Conservation (phyloP, 768 basidiomycete species). For the Daedaleopsis nitida region DNA sequence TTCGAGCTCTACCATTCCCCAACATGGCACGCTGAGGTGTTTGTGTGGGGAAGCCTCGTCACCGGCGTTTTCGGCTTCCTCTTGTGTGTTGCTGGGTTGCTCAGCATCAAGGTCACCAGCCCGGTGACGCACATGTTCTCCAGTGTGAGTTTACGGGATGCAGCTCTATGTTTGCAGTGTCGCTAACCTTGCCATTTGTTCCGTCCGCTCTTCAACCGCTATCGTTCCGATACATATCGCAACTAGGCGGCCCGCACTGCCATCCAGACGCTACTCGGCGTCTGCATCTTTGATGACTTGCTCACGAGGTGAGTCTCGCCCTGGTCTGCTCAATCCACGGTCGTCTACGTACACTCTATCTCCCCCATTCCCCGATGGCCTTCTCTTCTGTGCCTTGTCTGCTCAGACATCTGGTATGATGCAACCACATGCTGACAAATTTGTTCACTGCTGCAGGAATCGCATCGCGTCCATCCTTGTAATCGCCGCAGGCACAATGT, state of each 20-base stretch:
- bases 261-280: constrained; percentile 79
- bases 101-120: constrained; percentile 82
- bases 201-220: background rate
- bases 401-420: background rate
- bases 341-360: constrained; percentile 5
- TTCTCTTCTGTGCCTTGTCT: constrained; percentile 1
- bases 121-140: constrained; percentile 88
- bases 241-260: constrained; percentile 77
- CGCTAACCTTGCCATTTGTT: constrained; percentile 1
- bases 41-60: constrained; percentile 64
- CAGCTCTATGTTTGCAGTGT: background rate
- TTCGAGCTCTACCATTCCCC: constrained; percentile 38
- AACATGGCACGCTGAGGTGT: constrained; percentile 54
- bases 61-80: constrained; percentile 83
- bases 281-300: constrained; percentile 74
- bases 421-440: background rate
- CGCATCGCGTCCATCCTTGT: constrained; percentile 64
- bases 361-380: background rate
- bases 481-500: constrained; percentile 72
- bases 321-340: background rate
- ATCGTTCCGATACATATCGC: background rate
- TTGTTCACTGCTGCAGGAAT: constrained; percentile 42
- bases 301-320: constrained; percentile 61
- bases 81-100: constrained; percentile 74
- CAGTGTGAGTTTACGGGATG: constrained; percentile 49